Evolutionary conservation across 768 basidiomycete genomes (phyloP).

Genomic region (Mycena metata): DNA sequence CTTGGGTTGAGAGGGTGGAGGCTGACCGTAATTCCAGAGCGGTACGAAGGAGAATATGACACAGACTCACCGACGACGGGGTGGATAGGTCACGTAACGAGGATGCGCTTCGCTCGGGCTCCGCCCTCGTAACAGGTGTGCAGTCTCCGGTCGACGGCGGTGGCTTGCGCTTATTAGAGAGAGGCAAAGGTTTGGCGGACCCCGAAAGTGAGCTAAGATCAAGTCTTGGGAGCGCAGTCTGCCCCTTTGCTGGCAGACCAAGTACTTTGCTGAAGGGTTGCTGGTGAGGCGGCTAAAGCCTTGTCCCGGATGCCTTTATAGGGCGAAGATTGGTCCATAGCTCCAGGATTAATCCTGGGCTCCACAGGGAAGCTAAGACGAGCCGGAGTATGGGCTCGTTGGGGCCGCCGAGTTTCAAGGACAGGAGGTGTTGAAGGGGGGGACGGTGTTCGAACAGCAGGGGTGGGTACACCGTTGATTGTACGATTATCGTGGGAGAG

Average conservation of each 20-base stretch:
- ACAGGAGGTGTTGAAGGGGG: background rate
- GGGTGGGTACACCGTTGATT: background rate
- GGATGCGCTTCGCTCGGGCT: background rate
- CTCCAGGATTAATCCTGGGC: background rate
- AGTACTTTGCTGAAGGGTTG: slow-evolving; percentile 11
- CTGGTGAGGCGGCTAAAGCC: background rate
- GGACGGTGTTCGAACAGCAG: background rate
- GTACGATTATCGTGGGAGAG: background rate
- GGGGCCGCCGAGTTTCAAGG: background rate
- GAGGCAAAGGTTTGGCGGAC: background rate
- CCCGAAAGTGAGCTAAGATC: slow-evolving; percentile 11
- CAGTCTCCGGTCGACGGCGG: background rate
- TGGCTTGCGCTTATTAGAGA: background rate
- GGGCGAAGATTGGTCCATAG: background rate
- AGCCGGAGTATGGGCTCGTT: background rate
- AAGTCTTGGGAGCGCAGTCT: slow-evolving; percentile 6
- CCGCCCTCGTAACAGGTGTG: no score
- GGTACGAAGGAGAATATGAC: background rate
- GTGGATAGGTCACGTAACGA: background rate
- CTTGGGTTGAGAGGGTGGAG: background rate
- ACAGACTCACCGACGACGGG: slow-evolving; percentile 12
- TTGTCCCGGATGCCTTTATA: slow-evolving; percentile 12
- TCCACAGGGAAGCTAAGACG: background rate
- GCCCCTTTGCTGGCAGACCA: slow-evolving; percentile 1
- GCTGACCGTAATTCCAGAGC: background rate